Base-by-base conservation (phyloP, 768 basidiomycete species). In the Baorangia bicolor region DNA sequence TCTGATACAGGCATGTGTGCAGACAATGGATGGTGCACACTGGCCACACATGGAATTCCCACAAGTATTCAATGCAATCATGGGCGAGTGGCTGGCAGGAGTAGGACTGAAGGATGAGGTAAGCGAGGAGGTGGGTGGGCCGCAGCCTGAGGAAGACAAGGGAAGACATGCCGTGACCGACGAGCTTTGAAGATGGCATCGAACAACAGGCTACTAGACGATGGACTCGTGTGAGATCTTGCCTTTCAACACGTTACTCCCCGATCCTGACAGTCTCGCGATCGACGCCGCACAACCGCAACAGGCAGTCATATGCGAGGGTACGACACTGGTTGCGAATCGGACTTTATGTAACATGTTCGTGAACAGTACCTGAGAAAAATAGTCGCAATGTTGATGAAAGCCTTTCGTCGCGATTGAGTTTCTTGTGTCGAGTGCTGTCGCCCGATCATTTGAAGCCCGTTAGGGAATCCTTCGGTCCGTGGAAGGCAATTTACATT, bases 61-160 rank as follows among this genome's bases (percentile, higher is more conserved):
- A n/a, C n/a, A 65, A 78, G 69, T 70, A 42, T 79, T 84, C 64
- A 89, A 88, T 58, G 48, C 51, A 1, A 66, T 79, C 44, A 72
- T 86, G 45, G 73, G 75, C 25, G 64, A 74, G 40, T 88, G 86
- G 85, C 72, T 88, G 43, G 58, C 64, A 21, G n/a, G n/a, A n/a
- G n/a, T n/a, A n/a, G n/a, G n/a, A n/a, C n/a, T n/a, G n/a, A n/a
- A n/a, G n/a, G n/a, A n/a, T n/a, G n/a, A n/a, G n/a, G n/a, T n/a
- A n/a, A n/a, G n/a, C n/a, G n/a, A n/a, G n/a, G n/a, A n/a, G n/a
- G n/a, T n/a, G n/a, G 43, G 13, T n/a, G n/a, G n/a, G n/a, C n/a
- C n/a, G n/a, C n/a, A n/a, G n/a, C n/a, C n/a, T n/a, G n/a, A n/a
- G n/a, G n/a, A n/a, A n/a, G n/a, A n/a, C n/a, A n/a, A n/a, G 35